A percentile compares a stretch with the other conserved stretches of the same genome.
These are phyloP conservation scores for Xylaria flabelliformis DNA, from an alignment of 495 filamentous ascomycete genomes.

Conservation along the genomic window DNA sequence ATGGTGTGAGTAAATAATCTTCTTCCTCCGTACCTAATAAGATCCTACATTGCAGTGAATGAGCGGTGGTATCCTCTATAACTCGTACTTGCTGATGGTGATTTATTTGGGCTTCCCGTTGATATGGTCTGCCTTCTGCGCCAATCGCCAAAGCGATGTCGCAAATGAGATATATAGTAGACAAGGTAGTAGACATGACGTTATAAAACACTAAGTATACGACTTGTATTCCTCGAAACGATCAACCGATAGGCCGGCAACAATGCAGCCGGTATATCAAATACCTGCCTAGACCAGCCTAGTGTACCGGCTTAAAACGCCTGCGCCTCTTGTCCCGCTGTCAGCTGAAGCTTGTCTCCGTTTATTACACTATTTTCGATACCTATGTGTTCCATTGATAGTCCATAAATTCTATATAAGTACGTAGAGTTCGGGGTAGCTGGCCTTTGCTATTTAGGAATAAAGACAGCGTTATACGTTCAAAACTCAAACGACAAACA, in stretches of 20 bases:
- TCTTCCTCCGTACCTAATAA: not conserved
- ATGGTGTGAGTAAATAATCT: not conserved
- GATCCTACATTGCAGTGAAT: not conserved
- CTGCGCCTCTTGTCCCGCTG: not conserved
- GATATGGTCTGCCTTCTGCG: not conserved
- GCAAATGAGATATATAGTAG: not conserved
- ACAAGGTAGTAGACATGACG: not conserved
- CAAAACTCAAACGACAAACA: not conserved
- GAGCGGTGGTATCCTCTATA: not conserved
- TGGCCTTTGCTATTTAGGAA: not conserved
- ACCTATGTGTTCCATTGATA: not conserved
- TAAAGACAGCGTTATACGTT: not conserved
- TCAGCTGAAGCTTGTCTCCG: not conserved
- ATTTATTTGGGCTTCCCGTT: not conserved
- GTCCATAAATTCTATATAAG: not conserved
- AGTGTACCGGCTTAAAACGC: not conserved
- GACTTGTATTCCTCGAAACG: not conserved
- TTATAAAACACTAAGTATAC: not conserved
- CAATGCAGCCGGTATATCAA: not conserved
- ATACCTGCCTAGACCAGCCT: conserved; percentile 6
- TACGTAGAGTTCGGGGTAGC: not conserved
- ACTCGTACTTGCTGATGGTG: not conserved
- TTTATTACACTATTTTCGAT: not conserved
- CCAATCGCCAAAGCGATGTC: not conserved
- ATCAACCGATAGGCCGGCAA: not conserved